phyloP scores from a whole-genome alignment of 345 rosid species.

The Cardamine chenopodiifolia region DNA sequence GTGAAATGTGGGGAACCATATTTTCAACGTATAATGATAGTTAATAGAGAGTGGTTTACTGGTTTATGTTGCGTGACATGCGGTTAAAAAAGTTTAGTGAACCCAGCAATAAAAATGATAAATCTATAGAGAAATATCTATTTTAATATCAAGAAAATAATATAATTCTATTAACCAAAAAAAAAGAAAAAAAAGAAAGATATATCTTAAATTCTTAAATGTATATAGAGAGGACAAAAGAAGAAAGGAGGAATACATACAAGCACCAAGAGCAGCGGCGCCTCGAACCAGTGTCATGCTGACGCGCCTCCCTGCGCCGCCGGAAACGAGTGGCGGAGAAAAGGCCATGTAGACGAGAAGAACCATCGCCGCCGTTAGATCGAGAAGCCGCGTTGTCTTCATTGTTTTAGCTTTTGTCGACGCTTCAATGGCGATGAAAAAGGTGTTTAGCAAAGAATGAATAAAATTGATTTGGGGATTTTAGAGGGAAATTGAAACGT shows the following conservation, averaged over 20 bases:
- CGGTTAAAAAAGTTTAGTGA: not conserved
- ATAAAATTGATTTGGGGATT: slow-evolving; percentile 2
- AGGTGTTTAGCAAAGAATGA: not conserved
- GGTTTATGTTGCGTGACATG: not conserved
- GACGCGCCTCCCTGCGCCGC: slow-evolving; percentile 39
- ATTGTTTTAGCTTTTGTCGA: not conserved
- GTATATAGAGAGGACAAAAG: not conserved
- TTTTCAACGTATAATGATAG: slow-evolving; percentile 20
- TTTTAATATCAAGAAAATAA: not conserved
- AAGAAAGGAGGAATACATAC: slow-evolving; percentile 46
- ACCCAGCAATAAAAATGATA: not conserved
- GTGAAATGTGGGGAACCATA: not conserved
- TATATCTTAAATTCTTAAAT: too few species aligned
- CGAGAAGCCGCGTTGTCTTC: slow-evolving; percentile 2
- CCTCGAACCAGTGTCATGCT: slow-evolving; percentile 70
- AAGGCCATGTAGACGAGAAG: slow-evolving; percentile 38
- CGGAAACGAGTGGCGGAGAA: slow-evolving; percentile 44
- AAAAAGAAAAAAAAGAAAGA: not conserved
- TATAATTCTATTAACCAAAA: not conserved
- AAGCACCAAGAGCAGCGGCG: slow-evolving; percentile 68
- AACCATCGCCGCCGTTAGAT: slow-evolving; percentile 26
- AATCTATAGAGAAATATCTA: not conserved
- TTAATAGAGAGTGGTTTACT: slow-evolving; percentile 3
- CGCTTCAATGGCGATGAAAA: too few species aligned
- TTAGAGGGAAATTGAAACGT: slow-evolving; percentile 29